phyloP scores from a whole-genome alignment of 805 yeast genomes.

The Cyberlindnera samutprakarnensis region DNA sequence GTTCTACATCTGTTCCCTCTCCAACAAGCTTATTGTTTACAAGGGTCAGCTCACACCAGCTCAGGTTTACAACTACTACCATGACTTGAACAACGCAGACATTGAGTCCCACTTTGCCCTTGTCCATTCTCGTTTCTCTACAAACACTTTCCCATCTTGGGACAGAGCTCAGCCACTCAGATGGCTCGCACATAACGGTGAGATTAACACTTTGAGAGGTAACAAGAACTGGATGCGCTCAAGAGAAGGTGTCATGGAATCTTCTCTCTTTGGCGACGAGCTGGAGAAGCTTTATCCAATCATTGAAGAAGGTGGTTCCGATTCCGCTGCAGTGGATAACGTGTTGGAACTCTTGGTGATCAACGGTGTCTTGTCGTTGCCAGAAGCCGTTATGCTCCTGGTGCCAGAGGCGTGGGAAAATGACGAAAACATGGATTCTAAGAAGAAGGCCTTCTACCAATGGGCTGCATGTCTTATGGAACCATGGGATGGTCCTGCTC shows the following conservation, averaged over 20 bases:
- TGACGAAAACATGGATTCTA: slow-evolving; percentile 78
- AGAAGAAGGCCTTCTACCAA: slow-evolving; percentile 90
- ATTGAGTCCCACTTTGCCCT: slow-evolving; percentile 93
- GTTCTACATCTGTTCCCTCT: slow-evolving; percentile 93
- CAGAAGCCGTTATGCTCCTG: slow-evolving; percentile 95
- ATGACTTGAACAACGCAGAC: slow-evolving; percentile 85
- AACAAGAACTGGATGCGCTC: slow-evolving; percentile 99
- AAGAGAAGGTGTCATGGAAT: slow-evolving; percentile 93
- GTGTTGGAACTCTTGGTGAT: slow-evolving; percentile 87
- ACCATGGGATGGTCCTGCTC: slow-evolving; percentile 99
- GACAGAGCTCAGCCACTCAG: slow-evolving; percentile 98
- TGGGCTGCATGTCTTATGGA: slow-evolving; percentile 99
- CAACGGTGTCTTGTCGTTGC: slow-evolving; percentile 85
- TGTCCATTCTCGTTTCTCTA: slow-evolving; percentile 95
- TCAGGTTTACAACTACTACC: slow-evolving; percentile 92
- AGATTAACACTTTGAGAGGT: slow-evolving; percentile 93
- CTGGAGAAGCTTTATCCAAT: slow-evolving; percentile 88
- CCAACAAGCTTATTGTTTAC: slow-evolving; percentile 85
- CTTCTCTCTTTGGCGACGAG: slow-evolving; percentile 82
- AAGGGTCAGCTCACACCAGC: slow-evolving; percentile 97
- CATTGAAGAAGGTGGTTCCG: slow-evolving; percentile 98
- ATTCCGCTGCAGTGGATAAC: slow-evolving; percentile 96
- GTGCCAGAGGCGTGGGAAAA: slow-evolving; percentile 99
- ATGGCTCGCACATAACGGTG: slow-evolving; percentile 98
- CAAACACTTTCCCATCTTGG: slow-evolving; percentile 99